phyloP scores from a whole-genome alignment of 1,284 basidiomycete genomes.

The Tilletia setariae region DNA sequence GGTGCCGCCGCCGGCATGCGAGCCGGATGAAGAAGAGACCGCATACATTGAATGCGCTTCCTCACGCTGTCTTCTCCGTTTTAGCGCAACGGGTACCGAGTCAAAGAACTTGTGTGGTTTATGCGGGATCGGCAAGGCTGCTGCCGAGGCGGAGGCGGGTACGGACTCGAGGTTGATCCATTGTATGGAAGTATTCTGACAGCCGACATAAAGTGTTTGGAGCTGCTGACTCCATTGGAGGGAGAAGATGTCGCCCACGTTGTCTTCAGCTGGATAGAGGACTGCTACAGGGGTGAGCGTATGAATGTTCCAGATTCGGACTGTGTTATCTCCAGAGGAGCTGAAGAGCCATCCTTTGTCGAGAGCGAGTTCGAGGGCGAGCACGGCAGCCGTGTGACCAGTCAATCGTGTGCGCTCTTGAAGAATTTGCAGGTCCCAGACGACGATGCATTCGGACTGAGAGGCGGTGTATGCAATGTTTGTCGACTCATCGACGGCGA shows the following conservation, averaged over 20 bases:
- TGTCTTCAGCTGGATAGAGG: slow-evolving; percentile 78
- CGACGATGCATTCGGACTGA: slow-evolving; percentile 36
- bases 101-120: slow-evolving; percentile 51
- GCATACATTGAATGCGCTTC: slow-evolving; percentile 10
- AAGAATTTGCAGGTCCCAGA: slow-evolving; percentile 40
- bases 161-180: slow-evolving; percentile 4
- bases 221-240: slow-evolving; percentile 72
- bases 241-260: slow-evolving; percentile 83
- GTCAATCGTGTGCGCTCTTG: slow-evolving; percentile 27
- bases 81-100: slow-evolving; percentile 24
- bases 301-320: slow-evolving; percentile 77
- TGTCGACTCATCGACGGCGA: slow-evolving; percentile 39
- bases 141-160: neutral
- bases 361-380: slow-evolving; percentile 65
- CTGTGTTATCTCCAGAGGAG: slow-evolving; percentile 58
- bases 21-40: neutral
- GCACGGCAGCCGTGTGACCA: slow-evolving; percentile 80
- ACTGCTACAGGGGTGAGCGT: slow-evolving; percentile 71
- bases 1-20: neutral
- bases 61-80: slow-evolving; percentile 2
- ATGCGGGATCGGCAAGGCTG: neutral
- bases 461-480: slow-evolving; percentile 39
- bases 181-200: slow-evolving; percentile 70
- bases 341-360: slow-evolving; percentile 81
- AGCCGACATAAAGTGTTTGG: slow-evolving; percentile 75